phyloP scores from a whole-genome alignment of 306 rosid species.

The Sicyos baderoa region DNA sequence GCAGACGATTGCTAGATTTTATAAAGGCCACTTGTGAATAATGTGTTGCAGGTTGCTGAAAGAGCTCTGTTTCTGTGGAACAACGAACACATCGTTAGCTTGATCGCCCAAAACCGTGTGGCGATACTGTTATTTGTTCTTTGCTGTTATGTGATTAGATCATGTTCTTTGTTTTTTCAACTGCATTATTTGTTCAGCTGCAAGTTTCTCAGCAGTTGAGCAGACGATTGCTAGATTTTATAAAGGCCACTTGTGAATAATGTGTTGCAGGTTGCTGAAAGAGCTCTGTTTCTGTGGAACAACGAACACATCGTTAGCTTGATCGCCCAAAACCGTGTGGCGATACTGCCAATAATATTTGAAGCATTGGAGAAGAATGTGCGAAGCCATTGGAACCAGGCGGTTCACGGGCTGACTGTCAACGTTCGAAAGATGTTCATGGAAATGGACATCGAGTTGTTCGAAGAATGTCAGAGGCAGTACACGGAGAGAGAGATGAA shows the following conservation, averaged over 20 bases:
- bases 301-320: slow-evolving; percentile 86
- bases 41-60: slow-evolving; percentile 83
- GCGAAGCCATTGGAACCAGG: slow-evolving; percentile 83
- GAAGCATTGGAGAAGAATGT: slow-evolving; percentile 76
- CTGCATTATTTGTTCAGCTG: background rate
- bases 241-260: background rate
- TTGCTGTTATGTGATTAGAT: background rate
- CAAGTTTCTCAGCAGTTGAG: background rate
- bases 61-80: slow-evolving; percentile 92
- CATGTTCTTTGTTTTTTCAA: background rate
- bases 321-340: slow-evolving; percentile 80
- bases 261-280: slow-evolving; percentile 85
- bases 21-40: background rate
- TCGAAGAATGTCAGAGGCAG: slow-evolving; percentile 76
- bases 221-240: background rate
- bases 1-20: background rate
- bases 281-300: slow-evolving; percentile 91
- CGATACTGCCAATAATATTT: slow-evolving; percentile 62
- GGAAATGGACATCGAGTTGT: slow-evolving; percentile 88
- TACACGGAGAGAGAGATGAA: slow-evolving; percentile 50
- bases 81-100: slow-evolving; percentile 81
- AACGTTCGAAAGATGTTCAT: slow-evolving; percentile 83
- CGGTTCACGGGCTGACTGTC: slow-evolving; percentile 74
- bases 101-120: slow-evolving; percentile 82
- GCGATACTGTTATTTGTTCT: too few species aligned